Evolutionary conservation across 2,329 filamentous ascomycete genomes (phyloP).

Genomic region (Ramularia endophylla): DNA sequence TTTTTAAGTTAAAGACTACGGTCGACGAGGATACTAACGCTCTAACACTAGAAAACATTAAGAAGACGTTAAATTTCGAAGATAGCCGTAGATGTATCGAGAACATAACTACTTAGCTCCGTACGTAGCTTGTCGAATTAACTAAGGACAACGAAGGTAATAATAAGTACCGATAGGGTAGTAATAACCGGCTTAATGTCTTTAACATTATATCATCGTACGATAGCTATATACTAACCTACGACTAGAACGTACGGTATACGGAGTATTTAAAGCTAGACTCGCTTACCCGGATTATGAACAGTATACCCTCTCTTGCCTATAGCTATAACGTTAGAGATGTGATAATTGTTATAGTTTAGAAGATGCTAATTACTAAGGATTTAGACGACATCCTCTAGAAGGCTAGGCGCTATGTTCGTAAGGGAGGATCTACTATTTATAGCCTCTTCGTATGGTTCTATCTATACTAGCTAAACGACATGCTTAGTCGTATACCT

Average conservation of each 20-base stretch:
- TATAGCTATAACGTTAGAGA: no score
- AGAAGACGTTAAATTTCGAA: not conserved
- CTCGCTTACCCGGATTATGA: not conserved
- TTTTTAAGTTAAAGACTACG: not conserved
- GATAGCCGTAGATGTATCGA: not conserved
- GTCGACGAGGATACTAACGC: not conserved
- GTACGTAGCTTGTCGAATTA: not conserved
- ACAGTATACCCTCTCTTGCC: not conserved
- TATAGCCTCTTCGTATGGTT: constrained; percentile 1
- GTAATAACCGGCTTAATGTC: not conserved
- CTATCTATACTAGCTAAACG: not conserved
- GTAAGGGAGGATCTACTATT: not conserved
- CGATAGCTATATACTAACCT: not conserved
- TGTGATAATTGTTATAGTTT: not conserved
- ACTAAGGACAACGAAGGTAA: not conserved
- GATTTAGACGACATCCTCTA: not conserved
- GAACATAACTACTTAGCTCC: not conserved
- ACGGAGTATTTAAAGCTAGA: not conserved
- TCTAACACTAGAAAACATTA: not conserved
- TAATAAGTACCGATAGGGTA: not conserved
- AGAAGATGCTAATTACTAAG: not conserved
- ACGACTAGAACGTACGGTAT: not conserved
- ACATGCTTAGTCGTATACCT: not conserved
- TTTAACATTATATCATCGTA: not conserved
- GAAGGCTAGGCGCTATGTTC: not conserved